Base-by-base conservation (phyloP, 176 grass and related monocot species). In the Oryza meyeriana region DNA sequence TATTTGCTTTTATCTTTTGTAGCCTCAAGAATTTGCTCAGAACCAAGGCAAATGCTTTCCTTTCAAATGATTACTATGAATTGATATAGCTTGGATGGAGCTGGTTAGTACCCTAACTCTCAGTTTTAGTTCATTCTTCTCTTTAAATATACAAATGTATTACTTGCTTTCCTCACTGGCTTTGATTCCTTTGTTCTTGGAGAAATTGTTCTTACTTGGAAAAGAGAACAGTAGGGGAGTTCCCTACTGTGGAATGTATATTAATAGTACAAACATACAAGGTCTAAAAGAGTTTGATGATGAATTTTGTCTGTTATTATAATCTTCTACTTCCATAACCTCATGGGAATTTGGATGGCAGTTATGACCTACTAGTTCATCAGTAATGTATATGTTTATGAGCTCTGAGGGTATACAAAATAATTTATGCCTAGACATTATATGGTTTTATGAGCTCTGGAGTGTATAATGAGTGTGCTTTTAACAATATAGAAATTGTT, bases 81-180 rank as follows among this genome's bases (percentile, higher is more conserved):
- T 98, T 86, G 92, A 98, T 66, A 88, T 98, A 89, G 92, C 95
- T 41, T 98, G 95, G 95, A 98, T 98, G 88, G 90, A 94, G 66
- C 86, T 94, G 92, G 95, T 98, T 81, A 79, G 94, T 89, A 77
- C 64, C 28, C 44, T 83, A 55, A 27, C 73, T 70, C 22, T 78
- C 36, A 52, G 4, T 84, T 76, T 81, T 73, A 45, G 32, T 88
- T 62, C 14, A 62, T 70, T 79, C 5, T 10, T 69, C 48, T 81
- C 69, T 65, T 45, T 47, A 45, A 20, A 33, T 48, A 47, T 79
- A 10, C 20, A 58, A 72, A 72, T 52, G 48, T 52, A 31, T 6
- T 69, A 71, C 4, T 45, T 18, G 38, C 28, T n/a, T 44, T 38
- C 45, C 69, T 71, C 58, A 20, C 58, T 47, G 59, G 4, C 2